Base-by-base conservation (phyloP, 768 basidiomycete genomes). In the Leccinum rimulosum region DNA sequence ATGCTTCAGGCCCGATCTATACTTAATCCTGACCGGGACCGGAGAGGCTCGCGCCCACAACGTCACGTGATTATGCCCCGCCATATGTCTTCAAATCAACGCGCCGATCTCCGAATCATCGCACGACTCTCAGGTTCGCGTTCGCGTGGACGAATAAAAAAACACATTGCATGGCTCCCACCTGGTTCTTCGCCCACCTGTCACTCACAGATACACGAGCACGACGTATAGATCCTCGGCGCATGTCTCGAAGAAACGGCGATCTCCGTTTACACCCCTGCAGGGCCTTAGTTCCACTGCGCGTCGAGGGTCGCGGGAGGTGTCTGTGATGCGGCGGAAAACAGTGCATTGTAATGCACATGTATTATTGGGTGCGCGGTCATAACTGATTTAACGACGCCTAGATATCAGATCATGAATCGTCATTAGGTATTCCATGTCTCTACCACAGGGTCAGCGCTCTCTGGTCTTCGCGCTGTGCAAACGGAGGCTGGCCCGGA, bases 271-370 rank as follows among this genome's bases (percentile, higher is more conserved):
- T 10, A 0, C 28, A 50, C 11, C 50, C 50, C 28, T 51, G n/a
- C 50, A 51, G 30, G 50, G 31, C 33, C 28, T 9, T 28, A 5
- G 28, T 19, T 51, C 50, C 50, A 51, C 50, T 28, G 50, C 50
- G 14, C 33, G 51, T 52, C n/a, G 51, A 52, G 51, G 51, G 51
- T 52, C 51, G 51, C 51, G 51, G 51, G 51, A 51, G 49, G 43
- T 11, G 10, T 19, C 9, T 45, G 9, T 19, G 43, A 19, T 19
- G 2, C 10, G 11, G n/a, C 19, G 19, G 19, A 45, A 19, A 45
- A 45, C 11, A 19, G 43, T 19, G 5, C 43, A 19, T 45, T 19
- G 11, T 19, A 12, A 19, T 19, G 11, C n/a, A 19, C 10, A 19
- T 19, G 10, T 45, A 19, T 45, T 12, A 19, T 19, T 11, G 40